These are phyloP conservation scores for Gyromitra esculenta DNA, from an alignment of 2,329 filamentous ascomycete species.

Conservation along the genomic window DNA sequence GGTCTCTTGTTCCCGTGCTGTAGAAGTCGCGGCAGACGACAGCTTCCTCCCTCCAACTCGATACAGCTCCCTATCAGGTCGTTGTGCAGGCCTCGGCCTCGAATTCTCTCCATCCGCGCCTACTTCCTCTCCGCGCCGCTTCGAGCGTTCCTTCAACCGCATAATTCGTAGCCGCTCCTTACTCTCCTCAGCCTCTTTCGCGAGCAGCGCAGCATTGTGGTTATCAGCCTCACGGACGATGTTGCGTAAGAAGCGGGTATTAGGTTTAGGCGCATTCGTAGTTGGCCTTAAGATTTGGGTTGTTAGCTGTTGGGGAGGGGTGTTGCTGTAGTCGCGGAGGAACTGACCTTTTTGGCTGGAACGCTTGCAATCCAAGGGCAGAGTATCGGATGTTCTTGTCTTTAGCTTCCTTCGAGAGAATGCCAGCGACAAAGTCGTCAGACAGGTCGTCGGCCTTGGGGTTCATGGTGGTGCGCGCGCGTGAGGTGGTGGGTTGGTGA, in stretches of 20 bases:
- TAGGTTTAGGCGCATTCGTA: slow-evolving; percentile 77
- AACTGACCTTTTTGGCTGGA: slow-evolving; percentile 66
- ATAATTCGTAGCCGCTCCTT: slow-evolving; percentile 38
- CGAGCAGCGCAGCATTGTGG: slow-evolving; percentile 87
- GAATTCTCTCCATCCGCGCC: slow-evolving; percentile 61
- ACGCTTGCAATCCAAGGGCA: slow-evolving; percentile 76
- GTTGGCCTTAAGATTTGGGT: slow-evolving; percentile 27
- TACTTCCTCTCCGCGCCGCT: slow-evolving; percentile 59
- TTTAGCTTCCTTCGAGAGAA: slow-evolving; percentile 83
- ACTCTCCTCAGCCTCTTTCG: slow-evolving; percentile 84
- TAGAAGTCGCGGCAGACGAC: slow-evolving; percentile 62
- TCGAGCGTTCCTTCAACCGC: slow-evolving; percentile 35
- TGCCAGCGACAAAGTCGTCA: slow-evolving; percentile 80
- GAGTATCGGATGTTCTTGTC: slow-evolving; percentile 79
- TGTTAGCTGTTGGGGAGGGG: slow-evolving; percentile 5
- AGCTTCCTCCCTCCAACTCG: slow-evolving; percentile 66
- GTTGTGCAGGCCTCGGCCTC: slow-evolving; percentile 33
- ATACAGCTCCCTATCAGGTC: slow-evolving; percentile 60
- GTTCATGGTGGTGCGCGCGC: slow-evolving; percentile 42
- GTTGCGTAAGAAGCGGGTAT: slow-evolving; percentile 86
- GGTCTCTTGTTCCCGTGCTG: slow-evolving; percentile 55
- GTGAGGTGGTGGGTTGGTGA: slow-evolving; percentile 58
- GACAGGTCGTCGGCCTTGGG: slow-evolving; percentile 62
- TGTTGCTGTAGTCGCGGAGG: slow-evolving; percentile 16
- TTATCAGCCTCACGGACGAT: slow-evolving; percentile 87